Evolutionary conservation across 208 protist genomes (phyloP), one percentile per base, ranked within the genome.

Genomic region (Borovskyia barvae): DNA sequence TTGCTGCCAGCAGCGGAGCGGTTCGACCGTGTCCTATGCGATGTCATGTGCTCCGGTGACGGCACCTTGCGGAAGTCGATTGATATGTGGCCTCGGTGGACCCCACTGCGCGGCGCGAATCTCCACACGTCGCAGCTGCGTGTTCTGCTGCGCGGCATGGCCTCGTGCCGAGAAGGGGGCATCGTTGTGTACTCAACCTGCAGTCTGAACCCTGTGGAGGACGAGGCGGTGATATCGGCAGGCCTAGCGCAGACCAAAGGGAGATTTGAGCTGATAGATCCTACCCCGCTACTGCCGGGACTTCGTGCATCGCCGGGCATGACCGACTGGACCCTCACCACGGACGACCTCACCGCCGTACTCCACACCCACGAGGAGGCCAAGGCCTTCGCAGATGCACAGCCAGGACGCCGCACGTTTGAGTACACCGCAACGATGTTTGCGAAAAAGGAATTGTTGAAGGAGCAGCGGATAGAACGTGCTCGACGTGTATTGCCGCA

Each of bases 141-240:
- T 15, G 87, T 98, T 36, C 77, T 94, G 30, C 39, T 58, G 54
- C 82, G 87, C 5, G 92, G 85, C 42, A 92, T 97, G 77, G 78
- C 78, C 19, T 77, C 80, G 5, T 89, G 87, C 67, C 80, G 81
- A 49, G 37, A 52, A 51, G 94, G 93, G 28, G 95, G 95, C 45
- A 63, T 91, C 28, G 80, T 98, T 0, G 94, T 98, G 14, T 98
- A 98, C 76, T 97, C 90, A 6, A 98, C 97, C 14, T 98, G 97
- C 77, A 97, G 90, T 48, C 39, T 98, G 17, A 97, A 97, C 73
- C 97, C 97, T 12, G 75, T 98, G 37, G 94, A 98, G 74, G 84
- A 98, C 61, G 95, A 98, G 73, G 94, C 93, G 5, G 94, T 98
- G 25, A 81, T 98, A 12, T 92, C 82, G 0, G 69, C 69, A 20